A percentile compares a stretch with the other conserved stretches of the same genome.
Conservation (phyloP, 257 asterid species). For the Lavandula angustifolia region DNA sequence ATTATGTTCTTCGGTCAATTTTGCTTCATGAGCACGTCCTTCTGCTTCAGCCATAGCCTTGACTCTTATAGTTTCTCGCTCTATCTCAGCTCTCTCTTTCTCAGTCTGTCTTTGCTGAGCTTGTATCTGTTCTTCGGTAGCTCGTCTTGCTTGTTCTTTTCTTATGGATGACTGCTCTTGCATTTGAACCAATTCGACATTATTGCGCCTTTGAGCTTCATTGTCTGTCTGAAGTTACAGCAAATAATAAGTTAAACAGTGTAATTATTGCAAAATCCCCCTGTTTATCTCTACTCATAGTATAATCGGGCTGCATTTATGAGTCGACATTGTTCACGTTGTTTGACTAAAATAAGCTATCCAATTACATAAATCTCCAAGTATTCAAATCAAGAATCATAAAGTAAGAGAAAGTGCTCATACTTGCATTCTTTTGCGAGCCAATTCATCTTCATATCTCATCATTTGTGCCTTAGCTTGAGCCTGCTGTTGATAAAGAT, state of each 20-base stretch:
- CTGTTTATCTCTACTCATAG: too few relatives aligned
- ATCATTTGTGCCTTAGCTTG: slow-evolving; percentile 91
- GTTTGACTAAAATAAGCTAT: background rate
- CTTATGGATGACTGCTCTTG: slow-evolving; percentile 90
- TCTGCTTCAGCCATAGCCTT: slow-evolving; percentile 95
- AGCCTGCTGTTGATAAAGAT: slow-evolving; percentile 78
- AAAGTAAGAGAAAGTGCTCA: slow-evolving; percentile 22
- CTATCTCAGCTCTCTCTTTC: slow-evolving; percentile 92
- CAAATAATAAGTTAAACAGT: slow-evolving; percentile 22
- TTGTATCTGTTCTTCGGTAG: slow-evolving; percentile 96
- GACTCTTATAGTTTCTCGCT: slow-evolving; percentile 85
- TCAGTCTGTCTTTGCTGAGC: slow-evolving; percentile 90
- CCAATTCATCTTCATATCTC: slow-evolving; percentile 90
- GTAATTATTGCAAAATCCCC: slow-evolving; percentile 19
- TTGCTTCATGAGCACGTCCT: slow-evolving; percentile 93
- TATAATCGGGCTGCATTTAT: slow-evolving; percentile 13
- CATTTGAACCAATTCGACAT: slow-evolving; percentile 80
- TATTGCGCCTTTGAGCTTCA: slow-evolving; percentile 84
- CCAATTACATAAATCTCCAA: slow-evolving; percentile 1
- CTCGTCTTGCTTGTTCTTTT: slow-evolving; percentile 87
- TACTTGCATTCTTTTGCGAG: slow-evolving; percentile 93
- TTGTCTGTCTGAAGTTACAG: slow-evolving; percentile 69
- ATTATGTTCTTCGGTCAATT: slow-evolving; percentile 86
- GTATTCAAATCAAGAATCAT: background rate
- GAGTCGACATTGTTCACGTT: background rate